Evolutionary conservation across 208 protist genomes (phyloP), one percentile per base, ranked within the genome.

Genomic region (Plasmodiophora brassicae): DNA sequence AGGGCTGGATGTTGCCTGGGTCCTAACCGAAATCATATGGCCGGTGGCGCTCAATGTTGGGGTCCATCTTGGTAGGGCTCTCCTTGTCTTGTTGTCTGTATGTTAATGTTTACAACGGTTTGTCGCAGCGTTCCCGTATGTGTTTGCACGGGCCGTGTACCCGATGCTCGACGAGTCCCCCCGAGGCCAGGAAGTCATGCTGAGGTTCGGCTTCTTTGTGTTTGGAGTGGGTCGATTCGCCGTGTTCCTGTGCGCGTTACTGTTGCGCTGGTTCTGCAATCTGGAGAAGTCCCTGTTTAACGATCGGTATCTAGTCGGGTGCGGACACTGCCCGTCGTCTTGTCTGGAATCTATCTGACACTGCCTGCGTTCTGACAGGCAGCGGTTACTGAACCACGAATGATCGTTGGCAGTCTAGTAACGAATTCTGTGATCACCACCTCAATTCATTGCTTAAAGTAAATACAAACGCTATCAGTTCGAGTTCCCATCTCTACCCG

Each of bases 241-340:
- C 41, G 14, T 32, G 5, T 78, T 78, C n/a, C 5, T 32, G 14
- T 5, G 32, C 65, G 14, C 14, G 14, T 5, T 78, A 32, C 20
- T 78, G 41, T 36, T 38, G n/a, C 65, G n/a, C 32, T 78, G 65
- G 65, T 78, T 44, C 41, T 5, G 32, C 5, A 32, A 78, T 32
- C n/a, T 78, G 14, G 14, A 78, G 65, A 78, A 78, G n/a, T 5
- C 65, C 41, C 5, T 78, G 14, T 78, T 78, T 38, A 78, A 78
- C n/a, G 65, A 78, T 78, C 65, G 65, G n/a, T 78, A 78, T 78
- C n/a, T 78, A 32, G 65, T 78, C 41, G 65, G 65, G 65, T 78
- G n/a, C 20, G 65, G 32, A n/a, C n/a, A n/a, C n/a, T n/a, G n/a
- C n/a, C n/a, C n/a, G n/a, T n/a, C n/a, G n/a, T n/a, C n/a, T n/a